Base-by-base conservation (phyloP, 2,329 filamentous ascomycete species). In the Aspergillus brunneoviolaceus region DNA sequence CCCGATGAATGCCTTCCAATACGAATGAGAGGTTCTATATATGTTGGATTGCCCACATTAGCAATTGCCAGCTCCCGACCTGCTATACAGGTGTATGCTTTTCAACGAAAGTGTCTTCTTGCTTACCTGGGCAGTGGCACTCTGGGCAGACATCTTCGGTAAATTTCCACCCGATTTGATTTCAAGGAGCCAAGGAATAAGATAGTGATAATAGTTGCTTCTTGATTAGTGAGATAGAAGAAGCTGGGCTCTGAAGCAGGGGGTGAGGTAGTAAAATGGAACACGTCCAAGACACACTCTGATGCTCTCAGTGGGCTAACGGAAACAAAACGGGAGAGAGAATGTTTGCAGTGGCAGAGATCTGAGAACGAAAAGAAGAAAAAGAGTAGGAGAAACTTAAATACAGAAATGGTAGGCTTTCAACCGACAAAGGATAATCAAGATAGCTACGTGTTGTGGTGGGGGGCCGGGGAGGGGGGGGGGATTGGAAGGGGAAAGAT, bases 11-110 rank as follows among this genome's bases (percentile, higher is more conserved):
- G 68, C 89, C 89, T 77, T 93, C 87, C 69, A 96, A 89, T 74
- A 96, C 81, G 79, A 95, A 95, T 57, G 91, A 95, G 67, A 89
- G 86, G 77, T 95, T 95, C 89, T 91, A 67, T 5, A 27, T 39
- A 10, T 31, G 27, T 11, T 10, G 49, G 33, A 58, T 57, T n/a
- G 2, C 59, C 56, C 49, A 7, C 7, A 33, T 56, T 35, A 58
- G 55, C 42, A 51, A 35, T 33, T 45, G 27, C 12, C 19, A 27
- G 16, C 29, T 19, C 50, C 29, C 7, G 45, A 9, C 39, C 16
- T 9, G 39, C 16, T 16, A 45, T 19, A 19, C 14, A 45, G 39
- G 39, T 45, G 39, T 35, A 35, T 45, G 39, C 14, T 45, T 19
- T 3, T 16, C 9, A 55, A 16, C 5, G 25, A 19, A 6, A 7